A percentile compares a stretch with the other conserved stretches of the same genome.
Evolutionary conservation across 805 yeast species (phyloP).

Genomic region (Metschnikowia noctiluminum): DNA sequence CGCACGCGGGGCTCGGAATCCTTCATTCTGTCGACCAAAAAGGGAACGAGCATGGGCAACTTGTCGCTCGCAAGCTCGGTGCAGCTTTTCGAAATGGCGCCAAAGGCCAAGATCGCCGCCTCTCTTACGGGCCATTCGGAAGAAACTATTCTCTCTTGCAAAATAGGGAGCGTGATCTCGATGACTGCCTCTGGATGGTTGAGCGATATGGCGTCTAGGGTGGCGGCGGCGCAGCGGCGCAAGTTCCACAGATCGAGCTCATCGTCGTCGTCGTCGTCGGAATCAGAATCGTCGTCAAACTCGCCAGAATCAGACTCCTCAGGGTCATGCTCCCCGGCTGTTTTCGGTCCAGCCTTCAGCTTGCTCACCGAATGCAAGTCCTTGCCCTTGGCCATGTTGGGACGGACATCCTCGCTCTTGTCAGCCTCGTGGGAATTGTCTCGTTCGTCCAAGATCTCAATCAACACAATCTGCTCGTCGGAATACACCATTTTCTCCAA

Average conservation of each 20-base stretch:
- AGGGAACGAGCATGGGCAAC: constrained; percentile 79
- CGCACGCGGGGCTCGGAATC: constrained; percentile 83
- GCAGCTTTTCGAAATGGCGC: constrained; percentile 92
- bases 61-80: constrained; percentile 65
- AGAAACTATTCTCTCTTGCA: constrained; percentile 67
- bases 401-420: constrained; percentile 82
- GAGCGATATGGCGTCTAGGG: constrained; percentile 77
- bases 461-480: constrained; percentile 68
- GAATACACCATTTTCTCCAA: constrained; percentile 83
- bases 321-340: constrained; percentile 6
- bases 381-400: constrained; percentile 70
- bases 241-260: constrained; percentile 81
- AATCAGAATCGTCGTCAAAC: constrained; percentile 14
- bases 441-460: constrained; percentile 61
- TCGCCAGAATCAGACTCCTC: constrained; percentile 14
- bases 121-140: constrained; percentile 87
- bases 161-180: constrained; percentile 63
- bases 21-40: constrained; percentile 70
- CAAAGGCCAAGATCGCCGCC: constrained; percentile 89
- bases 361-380: constrained; percentile 28
- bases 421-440: constrained; percentile 80
- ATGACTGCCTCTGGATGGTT: constrained; percentile 66
- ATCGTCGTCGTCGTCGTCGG: constrained; percentile 54
- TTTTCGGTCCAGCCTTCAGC: constrained; percentile 9
- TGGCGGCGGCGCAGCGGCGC: constrained; percentile 92